Evolutionary conservation across 2,329 filamentous ascomycete species (phyloP), one percentile per base, ranked within the genome.

Genomic region (Stemphylium vesicarium): DNA sequence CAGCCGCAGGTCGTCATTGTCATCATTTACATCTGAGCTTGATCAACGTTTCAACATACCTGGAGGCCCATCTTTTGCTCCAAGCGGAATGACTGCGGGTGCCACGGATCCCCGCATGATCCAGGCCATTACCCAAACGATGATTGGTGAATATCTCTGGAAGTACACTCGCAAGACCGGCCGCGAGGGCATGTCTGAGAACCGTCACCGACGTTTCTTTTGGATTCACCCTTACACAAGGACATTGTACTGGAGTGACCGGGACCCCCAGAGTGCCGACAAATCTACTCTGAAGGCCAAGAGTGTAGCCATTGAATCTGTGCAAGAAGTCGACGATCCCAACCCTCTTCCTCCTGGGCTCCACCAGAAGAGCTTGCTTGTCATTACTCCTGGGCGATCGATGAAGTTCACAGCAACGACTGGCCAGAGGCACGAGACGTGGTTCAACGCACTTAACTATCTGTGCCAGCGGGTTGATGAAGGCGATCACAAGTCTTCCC

Each of bases 131-230:
- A 99, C 95, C 2, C 94, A 99, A 77, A 98, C 95, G 15, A 99
- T 99, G 95, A 98, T 99, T 71, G 95, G 95, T 51, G 95, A 99
- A 75, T 98, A 94, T 75, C 82, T 99, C 36, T 99, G 95, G 95
- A 99, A 99, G 76, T 99, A 99, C 77, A 99, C 95, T 0, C 89
- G 95, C 68, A 96, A 95, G 79, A 84, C 93, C 56, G 93, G 92
- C n/a, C 88, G 94, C 20, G 90, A 88, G 50, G 90, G 92, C 60
- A 87, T 96, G 77, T 98, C 93, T 0, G 89, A 88, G 65, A 96
- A 93, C 51, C 86, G 95, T 47, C 95, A 99, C 76, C 87, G 91
- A 58, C 88, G 95, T 29, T 99, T 97, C 82, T 99, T 99, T 83
- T 99, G 95, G 95, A 91, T 99, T 18, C 95, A 99, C 73, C 95